Percentiles rank a stretch among this genome's conserved stretches.
Conservation (phyloP, 1,284 basidiomycete species). For the Entoloma clypeatum region DNA sequence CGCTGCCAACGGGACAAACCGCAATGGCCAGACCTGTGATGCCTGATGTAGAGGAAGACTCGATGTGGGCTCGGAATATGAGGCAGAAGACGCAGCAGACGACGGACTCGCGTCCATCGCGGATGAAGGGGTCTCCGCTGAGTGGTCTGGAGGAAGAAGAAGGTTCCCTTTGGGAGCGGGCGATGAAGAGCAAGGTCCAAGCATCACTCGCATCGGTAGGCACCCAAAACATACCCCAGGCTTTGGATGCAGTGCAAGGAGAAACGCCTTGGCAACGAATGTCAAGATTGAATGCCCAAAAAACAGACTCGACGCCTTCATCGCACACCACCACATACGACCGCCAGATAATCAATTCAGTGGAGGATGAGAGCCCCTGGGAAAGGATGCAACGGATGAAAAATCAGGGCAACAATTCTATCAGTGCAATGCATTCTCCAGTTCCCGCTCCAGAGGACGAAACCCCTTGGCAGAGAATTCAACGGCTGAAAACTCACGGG, state of each 20-base stretch:
- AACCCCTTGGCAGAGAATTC: too few species aligned
- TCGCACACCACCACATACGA: not conserved
- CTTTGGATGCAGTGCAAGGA: not conserved
- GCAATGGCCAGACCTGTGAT: not conserved
- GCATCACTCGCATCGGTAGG: not conserved
- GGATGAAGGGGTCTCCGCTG: slow-evolving; percentile 6
- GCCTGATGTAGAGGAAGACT: too few species aligned
- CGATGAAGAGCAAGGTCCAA: slow-evolving; percentile 13
- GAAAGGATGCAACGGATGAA: slow-evolving; percentile 8
- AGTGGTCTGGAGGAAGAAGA: slow-evolving; percentile 11
- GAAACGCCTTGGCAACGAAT: slow-evolving; percentile 6
- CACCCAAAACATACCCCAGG: not conserved
- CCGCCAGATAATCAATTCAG: too few species aligned
- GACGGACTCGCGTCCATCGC: not conserved
- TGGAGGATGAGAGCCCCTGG: slow-evolving; percentile 16
- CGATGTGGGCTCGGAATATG: slow-evolving; percentile 3
- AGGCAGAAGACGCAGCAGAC: slow-evolving; percentile 9
- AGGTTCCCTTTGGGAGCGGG: slow-evolving; percentile 15
- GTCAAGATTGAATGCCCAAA: slow-evolving; percentile 1
- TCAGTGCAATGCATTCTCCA: too few species aligned
- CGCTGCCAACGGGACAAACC: not conserved
- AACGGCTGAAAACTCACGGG: too few species aligned
- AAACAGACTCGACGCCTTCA: too few species aligned
- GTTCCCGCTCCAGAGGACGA: too few species aligned
- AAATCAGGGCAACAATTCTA: too few species aligned